Conservation (phyloP, 1,139 yeast genomes). For the Hyphopichia burtonii region DNA sequence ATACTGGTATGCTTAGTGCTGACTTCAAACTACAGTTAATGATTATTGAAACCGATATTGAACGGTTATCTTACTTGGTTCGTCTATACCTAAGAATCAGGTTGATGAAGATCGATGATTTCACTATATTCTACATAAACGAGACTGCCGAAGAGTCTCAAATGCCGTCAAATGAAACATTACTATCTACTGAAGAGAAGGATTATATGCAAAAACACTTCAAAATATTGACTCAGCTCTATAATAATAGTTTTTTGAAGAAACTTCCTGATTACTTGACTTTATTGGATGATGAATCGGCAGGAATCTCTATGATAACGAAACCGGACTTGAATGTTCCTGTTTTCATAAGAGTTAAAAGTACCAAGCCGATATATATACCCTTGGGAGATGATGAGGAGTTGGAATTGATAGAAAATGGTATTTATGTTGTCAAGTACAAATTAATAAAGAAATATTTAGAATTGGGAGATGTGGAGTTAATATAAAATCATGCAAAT, state of each 20-base stretch:
- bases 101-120: conserved; percentile 68
- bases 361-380: conserved; percentile 25
- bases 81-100: conserved; percentile 80
- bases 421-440: conserved; percentile 77
- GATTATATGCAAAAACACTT: conserved; percentile 64
- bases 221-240: conserved; percentile 60
- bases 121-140: conserved; percentile 53
- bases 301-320: conserved; percentile 76
- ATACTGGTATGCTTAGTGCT: conserved; percentile 39
- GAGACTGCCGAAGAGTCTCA: conserved; percentile 22
- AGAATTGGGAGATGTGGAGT: conserved; percentile 39
- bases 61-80: conserved; percentile 75
- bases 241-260: conserved; percentile 64
- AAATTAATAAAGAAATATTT: conserved; percentile 45
- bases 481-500: conserved; percentile 24
- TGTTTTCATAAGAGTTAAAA: conserved; percentile 66
- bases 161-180: conserved; percentile 19
- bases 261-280: conserved; percentile 68
- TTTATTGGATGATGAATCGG: conserved; percentile 73
- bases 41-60: conserved; percentile 89
- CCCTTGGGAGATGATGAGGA: conserved; percentile 49
- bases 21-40: conserved; percentile 79
- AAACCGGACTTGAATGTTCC: conserved; percentile 74
- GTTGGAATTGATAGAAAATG: conserved; percentile 61
- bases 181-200: conserved; percentile 59